Percentiles rank a stretch among this genome's conserved stretches.
phyloP scores from a whole-genome alignment of 176 grass and related monocot genomes.

The Musa schizocarpa region DNA sequence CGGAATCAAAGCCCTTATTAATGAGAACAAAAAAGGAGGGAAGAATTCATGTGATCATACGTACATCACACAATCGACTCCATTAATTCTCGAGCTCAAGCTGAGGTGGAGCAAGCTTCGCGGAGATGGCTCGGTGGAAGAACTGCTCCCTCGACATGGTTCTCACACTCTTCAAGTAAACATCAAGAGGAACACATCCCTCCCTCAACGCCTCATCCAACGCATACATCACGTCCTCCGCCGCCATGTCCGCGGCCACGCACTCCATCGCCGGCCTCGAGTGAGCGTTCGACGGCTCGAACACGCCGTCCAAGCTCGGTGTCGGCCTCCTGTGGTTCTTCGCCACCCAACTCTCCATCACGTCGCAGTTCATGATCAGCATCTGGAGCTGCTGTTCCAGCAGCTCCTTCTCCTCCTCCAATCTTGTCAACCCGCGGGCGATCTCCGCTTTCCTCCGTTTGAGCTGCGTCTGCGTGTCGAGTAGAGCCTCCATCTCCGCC shows the following conservation, averaged over 20 bases:
- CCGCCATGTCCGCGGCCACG: neutral
- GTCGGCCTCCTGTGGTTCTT: neutral
- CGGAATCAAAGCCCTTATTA: too few relatives aligned
- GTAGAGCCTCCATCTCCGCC: neutral
- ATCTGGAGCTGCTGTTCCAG: conserved; percentile 15
- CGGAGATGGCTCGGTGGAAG: conserved; percentile 7
- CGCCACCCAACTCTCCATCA: conserved; percentile 9
- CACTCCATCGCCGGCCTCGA: conserved; percentile 2
- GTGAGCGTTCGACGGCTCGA: neutral
- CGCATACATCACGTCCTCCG: conserved; percentile 9
- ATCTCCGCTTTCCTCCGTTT: conserved; percentile 1
- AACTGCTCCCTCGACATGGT: conserved; percentile 19
- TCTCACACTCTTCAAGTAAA: conserved; percentile 23
- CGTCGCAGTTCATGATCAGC: neutral
- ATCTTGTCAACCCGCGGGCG: neutral
- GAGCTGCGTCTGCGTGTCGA: conserved; percentile 3
- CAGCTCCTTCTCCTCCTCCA: conserved; percentile 13
- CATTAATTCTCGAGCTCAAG: too few relatives aligned
- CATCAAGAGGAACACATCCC: neutral
- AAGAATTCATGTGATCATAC: too few relatives aligned
- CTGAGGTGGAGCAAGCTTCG: too few relatives aligned
- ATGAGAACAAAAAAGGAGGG: too few relatives aligned
- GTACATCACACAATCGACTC: too few relatives aligned
- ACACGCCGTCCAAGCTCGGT: neutral
- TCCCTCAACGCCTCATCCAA: conserved; percentile 23